phyloP scores from a whole-genome alignment of 106 monocot genomes.

The Ottelia alismoides region DNA sequence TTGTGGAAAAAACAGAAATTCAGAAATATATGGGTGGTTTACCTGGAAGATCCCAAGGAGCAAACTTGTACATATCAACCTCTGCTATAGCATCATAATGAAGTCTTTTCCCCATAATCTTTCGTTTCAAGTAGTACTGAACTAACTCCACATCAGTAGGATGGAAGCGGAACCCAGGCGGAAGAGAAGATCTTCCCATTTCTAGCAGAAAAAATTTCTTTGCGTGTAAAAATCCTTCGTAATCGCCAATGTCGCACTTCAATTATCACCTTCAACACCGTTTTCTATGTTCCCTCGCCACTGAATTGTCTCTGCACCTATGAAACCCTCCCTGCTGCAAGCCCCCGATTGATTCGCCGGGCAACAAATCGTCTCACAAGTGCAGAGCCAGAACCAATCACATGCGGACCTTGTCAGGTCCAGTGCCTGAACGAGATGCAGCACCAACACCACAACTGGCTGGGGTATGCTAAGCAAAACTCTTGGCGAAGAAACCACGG shows the following conservation, averaged over 20 bases:
- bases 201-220: too few relatives aligned
- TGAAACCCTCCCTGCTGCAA: too few relatives aligned
- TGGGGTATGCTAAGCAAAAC: neutral
- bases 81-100: conserved; percentile 10
- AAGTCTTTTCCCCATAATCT: conserved; percentile 13
- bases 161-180: conserved; percentile 17
- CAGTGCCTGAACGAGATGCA: conserved; percentile 6
- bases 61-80: conserved; percentile 18
- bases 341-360: too few relatives aligned
- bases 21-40: too few relatives aligned
- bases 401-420: conserved; percentile 5
- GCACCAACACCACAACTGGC: conserved; percentile 9
- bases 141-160: conserved; percentile 17
- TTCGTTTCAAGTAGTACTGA: conserved; percentile 16
- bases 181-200: conserved; percentile 6
- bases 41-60: conserved; percentile 10
- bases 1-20: too few relatives aligned
- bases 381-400: conserved; percentile 5
- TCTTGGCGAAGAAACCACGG: neutral
- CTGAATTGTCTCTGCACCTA: conserved; percentile 8
- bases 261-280: too few relatives aligned
- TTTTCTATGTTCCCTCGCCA: too few relatives aligned
- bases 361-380: conserved; percentile 5
- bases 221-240: too few relatives aligned
- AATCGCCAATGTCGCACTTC: too few relatives aligned